Conservation (phyloP, 2,329 filamentous ascomycete genomes). For the Macroventuria anomochaeta region DNA sequence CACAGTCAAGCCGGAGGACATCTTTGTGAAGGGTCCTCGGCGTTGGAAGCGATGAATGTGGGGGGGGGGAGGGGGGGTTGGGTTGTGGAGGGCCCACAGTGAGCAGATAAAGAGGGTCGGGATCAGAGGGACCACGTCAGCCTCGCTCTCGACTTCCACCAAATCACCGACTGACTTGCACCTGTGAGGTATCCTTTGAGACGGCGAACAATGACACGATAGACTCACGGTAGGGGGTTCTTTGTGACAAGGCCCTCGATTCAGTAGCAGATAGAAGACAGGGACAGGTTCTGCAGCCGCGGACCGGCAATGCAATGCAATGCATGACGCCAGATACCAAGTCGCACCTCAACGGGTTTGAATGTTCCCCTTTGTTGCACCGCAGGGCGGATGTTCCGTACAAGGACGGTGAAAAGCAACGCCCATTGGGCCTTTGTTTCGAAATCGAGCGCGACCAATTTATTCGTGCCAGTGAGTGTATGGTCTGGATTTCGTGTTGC, state of each 20-base stretch:
- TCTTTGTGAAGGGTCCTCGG: background rate
- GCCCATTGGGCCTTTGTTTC: conserved; percentile 10
- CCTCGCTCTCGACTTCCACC: background rate
- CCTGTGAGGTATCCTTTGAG: background rate
- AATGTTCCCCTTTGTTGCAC: conserved; percentile 9
- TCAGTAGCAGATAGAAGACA: background rate
- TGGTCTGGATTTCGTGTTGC: background rate
- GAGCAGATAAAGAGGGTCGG: conserved; percentile 9
- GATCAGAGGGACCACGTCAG: conserved; percentile 13
- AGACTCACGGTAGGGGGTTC: background rate
- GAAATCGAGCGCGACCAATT: background rate
- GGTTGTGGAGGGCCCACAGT: conserved; percentile 7
- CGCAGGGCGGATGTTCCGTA: conserved; percentile 9
- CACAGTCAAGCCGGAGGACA: background rate
- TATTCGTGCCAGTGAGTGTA: conserved; percentile 6
- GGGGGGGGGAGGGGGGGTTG: no score
- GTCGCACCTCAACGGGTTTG: conserved; percentile 14
- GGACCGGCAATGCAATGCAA: conserved; percentile 4
- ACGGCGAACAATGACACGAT: background rate
- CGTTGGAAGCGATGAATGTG: background rate
- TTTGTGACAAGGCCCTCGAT: background rate
- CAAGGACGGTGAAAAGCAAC: background rate
- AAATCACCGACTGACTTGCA: conserved; percentile 5
- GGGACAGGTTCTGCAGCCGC: background rate
- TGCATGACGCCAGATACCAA: conserved; percentile 7